These are phyloP conservation scores for Globisporangium barbulae DNA, from an alignment of 352 stramenopile genomes.

Conservation along the genomic window DNA sequence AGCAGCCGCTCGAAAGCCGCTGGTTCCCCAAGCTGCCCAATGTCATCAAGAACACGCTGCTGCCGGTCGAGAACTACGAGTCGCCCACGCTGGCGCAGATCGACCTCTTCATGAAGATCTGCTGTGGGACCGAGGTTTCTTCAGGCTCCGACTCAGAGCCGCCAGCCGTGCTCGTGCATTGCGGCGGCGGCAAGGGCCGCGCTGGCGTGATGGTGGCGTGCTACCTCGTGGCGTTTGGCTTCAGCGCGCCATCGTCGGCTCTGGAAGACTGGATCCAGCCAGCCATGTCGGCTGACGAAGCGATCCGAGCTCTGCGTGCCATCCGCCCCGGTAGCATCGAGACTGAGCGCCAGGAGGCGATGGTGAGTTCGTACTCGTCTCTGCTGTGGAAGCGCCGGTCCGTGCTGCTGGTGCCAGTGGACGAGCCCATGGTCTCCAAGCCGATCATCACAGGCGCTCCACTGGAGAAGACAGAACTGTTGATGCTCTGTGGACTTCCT, in stretches of 20 bases:
- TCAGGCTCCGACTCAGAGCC: neutral
- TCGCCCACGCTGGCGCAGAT: slow-evolving; percentile 52
- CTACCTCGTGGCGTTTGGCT: slow-evolving; percentile 63
- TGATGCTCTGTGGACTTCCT: slow-evolving; percentile 55
- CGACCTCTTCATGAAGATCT: slow-evolving; percentile 52
- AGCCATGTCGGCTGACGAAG: slow-evolving; percentile 37
- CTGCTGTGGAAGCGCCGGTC: slow-evolving; percentile 52
- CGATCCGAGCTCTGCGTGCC: slow-evolving; percentile 36
- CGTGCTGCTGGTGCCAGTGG: slow-evolving; percentile 24
- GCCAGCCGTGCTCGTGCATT: slow-evolving; percentile 51
- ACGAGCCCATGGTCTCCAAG: slow-evolving; percentile 30
- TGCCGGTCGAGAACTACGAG: slow-evolving; percentile 56
- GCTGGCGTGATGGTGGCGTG: slow-evolving; percentile 63
- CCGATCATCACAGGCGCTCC: slow-evolving; percentile 29
- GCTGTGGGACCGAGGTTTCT: slow-evolving; percentile 15
- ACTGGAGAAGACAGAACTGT: slow-evolving; percentile 37
- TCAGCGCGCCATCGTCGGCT: slow-evolving; percentile 24
- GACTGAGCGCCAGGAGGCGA: slow-evolving; percentile 47
- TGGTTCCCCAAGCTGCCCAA: slow-evolving; percentile 29
- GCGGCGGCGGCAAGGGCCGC: slow-evolving; percentile 59
- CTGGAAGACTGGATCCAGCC: slow-evolving; percentile 33
- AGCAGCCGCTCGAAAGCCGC: slow-evolving; percentile 26
- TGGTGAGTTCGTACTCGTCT: slow-evolving; percentile 44
- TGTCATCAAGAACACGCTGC: slow-evolving; percentile 32
- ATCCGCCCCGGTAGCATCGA: slow-evolving; percentile 58